Percentiles rank a stretch among this genome's conserved stretches.
Evolutionary conservation across 2,329 filamentous ascomycete species (phyloP).

Genomic region (Lachnellula hyalina): DNA sequence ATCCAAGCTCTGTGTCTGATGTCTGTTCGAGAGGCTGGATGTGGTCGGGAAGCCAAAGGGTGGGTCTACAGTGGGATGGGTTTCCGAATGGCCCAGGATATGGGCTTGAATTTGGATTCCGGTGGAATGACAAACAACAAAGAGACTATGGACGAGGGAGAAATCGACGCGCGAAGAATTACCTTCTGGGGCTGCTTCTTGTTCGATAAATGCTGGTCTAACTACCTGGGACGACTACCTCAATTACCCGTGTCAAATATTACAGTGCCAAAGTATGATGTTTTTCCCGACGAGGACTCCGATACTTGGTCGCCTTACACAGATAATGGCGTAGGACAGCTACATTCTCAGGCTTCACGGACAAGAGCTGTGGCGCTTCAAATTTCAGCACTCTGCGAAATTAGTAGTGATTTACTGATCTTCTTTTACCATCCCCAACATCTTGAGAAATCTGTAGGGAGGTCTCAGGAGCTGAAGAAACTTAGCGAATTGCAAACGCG

Average conservation of each 20-base stretch:
- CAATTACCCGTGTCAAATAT: slow-evolving; percentile 76
- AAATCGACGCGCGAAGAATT: slow-evolving; percentile 81
- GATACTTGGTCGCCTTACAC: slow-evolving; percentile 85
- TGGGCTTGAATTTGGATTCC: slow-evolving; percentile 84
- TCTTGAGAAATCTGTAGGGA: slow-evolving; percentile 60
- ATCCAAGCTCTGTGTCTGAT: slow-evolving; percentile 92
- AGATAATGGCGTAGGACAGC: slow-evolving; percentile 70
- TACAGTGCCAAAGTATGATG: slow-evolving; percentile 82
- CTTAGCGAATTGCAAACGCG: slow-evolving; percentile 86
- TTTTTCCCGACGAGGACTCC: slow-evolving; percentile 83
- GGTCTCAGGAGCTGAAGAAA: slow-evolving; percentile 82
- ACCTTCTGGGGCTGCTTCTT: slow-evolving; percentile 98
- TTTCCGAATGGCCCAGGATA: slow-evolving; percentile 93
- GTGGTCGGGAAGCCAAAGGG: slow-evolving; percentile 86
- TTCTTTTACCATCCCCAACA: slow-evolving; percentile 85
- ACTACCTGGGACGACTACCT: slow-evolving; percentile 87
- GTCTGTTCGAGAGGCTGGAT: slow-evolving; percentile 94
- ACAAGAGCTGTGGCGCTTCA: slow-evolving; percentile 79
- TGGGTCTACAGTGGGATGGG: slow-evolving; percentile 99
- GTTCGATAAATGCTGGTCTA: slow-evolving; percentile 99
- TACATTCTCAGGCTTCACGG: slow-evolving; percentile 71
- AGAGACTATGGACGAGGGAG: slow-evolving; percentile 65
- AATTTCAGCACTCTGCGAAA: slow-evolving; percentile 80
- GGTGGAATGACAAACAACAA: slow-evolving; percentile 57
- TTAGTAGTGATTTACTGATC: slow-evolving; percentile 82